Base-by-base conservation (phyloP, 805 yeast genomes). In the Starmerella cellae region DNA sequence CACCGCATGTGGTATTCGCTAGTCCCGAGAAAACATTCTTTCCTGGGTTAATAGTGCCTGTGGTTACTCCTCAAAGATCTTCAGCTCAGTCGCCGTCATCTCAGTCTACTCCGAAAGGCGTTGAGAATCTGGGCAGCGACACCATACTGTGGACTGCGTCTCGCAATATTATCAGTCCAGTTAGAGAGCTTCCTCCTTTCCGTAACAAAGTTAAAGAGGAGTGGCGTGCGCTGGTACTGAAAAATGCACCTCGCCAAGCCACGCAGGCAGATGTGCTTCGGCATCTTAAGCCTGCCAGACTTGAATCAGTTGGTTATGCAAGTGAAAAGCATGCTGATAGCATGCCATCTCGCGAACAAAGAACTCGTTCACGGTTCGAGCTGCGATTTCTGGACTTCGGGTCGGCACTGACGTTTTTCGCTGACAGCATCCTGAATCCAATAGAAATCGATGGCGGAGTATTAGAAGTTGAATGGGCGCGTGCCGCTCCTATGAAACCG, bases 381-480 rank as follows among this genome's bases (percentile, higher is more conserved):
- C 20, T 88, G 33, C 80, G 95, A 4, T 88, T 91, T 60, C 68
- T 88, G 44, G 95, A 85, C 60, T 88, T 80, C 59, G 78, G 82
- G 51, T 73, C 91, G 24, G 96, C 97, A 0, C 68, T 84, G 46
- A 73, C 84, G 50, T 91, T 91, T 65, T 95, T 85, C 61, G 82
- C 95, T 1, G 96, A 87, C 64, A 93, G 95, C 31, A 79, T 82
- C 39, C 69, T 88, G 58, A 84, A 83, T 58, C 75, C 87, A 58
- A 68, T 87, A 49, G 74, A 79, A 33, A 80, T 91, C 46, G 76
- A 75, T 52, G 85, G 83, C 36, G 76, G 79, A 51, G 94, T 82
- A 55, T 74, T 87, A 44, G 74, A 84, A 56, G 73, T 88, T 46
- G 95, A 95, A 11, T 91, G 97, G 97, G 95, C 95, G 18, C 80